A percentile compares a stretch with the other conserved stretches of the same genome.
phyloP scores from a whole-genome alignment of 2,329 filamentous ascomycete genomes.

The Fusarium foetens region DNA sequence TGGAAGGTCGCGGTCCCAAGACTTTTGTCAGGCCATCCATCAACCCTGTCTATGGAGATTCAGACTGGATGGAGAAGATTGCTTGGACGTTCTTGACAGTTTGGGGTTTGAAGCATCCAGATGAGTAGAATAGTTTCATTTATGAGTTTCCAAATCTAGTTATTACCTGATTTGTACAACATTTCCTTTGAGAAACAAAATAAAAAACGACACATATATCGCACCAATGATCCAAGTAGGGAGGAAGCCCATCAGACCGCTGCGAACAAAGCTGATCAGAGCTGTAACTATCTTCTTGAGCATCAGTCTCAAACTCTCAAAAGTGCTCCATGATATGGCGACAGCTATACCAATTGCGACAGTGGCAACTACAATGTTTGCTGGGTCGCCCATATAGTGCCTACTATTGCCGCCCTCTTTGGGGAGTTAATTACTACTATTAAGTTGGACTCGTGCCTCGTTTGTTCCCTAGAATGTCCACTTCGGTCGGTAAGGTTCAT shows the following conservation, averaged over 20 bases:
- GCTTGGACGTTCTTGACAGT: neutral
- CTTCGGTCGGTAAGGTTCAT: neutral
- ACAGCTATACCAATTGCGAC: too few relatives aligned
- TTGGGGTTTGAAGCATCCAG: neutral
- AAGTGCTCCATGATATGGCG: too few relatives aligned
- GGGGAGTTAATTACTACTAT: rapidly evolving
- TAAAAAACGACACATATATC: too few relatives aligned
- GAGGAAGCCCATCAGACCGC: too few relatives aligned
- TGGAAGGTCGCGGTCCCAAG: neutral
- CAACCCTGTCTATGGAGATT: neutral
- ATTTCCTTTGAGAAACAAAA: too few relatives aligned
- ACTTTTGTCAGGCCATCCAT: neutral
- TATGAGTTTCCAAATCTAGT: neutral
- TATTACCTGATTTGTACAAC: too few relatives aligned
- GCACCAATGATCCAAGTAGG: too few relatives aligned
- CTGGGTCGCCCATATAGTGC: neutral
- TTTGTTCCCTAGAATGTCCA: rapidly evolving
- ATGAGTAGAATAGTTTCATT: neutral
- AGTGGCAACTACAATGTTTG: too few relatives aligned
- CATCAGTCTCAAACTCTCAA: too few relatives aligned
- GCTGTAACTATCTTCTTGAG: too few relatives aligned
- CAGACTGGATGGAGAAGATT: rapidly evolving
- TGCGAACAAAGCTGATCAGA: too few relatives aligned
- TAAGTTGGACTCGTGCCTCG: rapidly evolving
- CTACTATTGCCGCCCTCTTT: neutral